A percentile compares a stretch with the other conserved stretches of the same genome.
Conservation (phyloP, 305 asterid genomes). For the Andrographis paniculata region DNA sequence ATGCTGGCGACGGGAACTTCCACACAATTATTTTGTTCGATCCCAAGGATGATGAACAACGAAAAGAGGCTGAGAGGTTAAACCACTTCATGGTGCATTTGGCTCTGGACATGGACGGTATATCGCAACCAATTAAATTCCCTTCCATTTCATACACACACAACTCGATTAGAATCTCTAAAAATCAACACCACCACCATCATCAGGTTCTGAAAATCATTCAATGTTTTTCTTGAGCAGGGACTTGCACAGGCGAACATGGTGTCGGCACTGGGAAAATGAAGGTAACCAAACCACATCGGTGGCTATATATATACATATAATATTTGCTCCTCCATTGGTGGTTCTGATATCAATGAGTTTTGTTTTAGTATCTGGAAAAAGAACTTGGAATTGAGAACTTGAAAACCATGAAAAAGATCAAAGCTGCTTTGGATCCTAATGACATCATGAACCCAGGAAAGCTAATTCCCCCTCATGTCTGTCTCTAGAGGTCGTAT, state of each 20-base stretch:
- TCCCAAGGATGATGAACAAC: conserved; percentile 56
- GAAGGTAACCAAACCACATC: too few relatives aligned
- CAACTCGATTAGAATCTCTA: too few relatives aligned
- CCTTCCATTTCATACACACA: too few relatives aligned
- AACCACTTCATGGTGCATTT: conserved; percentile 85
- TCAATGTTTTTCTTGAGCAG: conserved; percentile 29
- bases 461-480: conserved; percentile 87
- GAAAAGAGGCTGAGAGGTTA: conserved; percentile 85
- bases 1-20: conserved; percentile 99
- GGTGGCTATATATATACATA: too few relatives aligned
- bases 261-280: conserved; percentile 97
- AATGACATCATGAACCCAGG: conserved; percentile 94
- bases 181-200: background rate
- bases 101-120: conserved; percentile 95
- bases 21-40: conserved; percentile 76
- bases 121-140: background rate
- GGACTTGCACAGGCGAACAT: conserved; percentile 98
- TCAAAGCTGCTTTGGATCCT: conserved; percentile 83
- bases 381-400: conserved; percentile 92
- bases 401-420: conserved; percentile 81
- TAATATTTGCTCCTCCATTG: background rate
- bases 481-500: conserved; percentile 35
- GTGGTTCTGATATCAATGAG: background rate
- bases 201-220: background rate
- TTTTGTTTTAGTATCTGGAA: conserved; percentile 66